These are phyloP conservation scores for Piedraia hortae DNA, from an alignment of 2,329 filamentous ascomycete genomes.

Conservation along the genomic window DNA sequence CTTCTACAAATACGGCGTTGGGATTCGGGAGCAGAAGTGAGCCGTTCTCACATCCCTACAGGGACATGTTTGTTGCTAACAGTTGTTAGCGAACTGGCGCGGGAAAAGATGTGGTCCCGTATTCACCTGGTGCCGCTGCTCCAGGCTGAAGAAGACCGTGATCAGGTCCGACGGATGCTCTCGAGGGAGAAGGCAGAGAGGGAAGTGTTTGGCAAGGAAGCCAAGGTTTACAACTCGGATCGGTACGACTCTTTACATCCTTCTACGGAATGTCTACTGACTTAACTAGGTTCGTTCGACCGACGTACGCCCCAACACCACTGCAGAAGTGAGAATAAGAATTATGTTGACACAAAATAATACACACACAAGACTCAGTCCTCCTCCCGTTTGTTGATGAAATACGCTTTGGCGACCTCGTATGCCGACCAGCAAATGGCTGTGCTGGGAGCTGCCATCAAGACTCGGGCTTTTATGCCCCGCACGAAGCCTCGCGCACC, in stretches of 20 bases:
- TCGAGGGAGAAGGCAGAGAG: constrained; percentile 79
- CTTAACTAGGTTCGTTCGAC: constrained; percentile 41
- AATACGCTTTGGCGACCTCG: constrained; percentile 41
- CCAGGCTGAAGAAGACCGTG: constrained; percentile 88
- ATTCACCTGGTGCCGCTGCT: constrained; percentile 84
- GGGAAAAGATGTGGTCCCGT: constrained; percentile 95
- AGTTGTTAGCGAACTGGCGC: constrained; percentile 63
- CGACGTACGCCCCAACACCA: constrained; percentile 50
- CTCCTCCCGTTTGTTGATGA: no score
- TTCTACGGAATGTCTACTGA: constrained; percentile 2
- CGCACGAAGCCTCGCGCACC: constrained; percentile 77
- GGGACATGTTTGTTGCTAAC: no score
- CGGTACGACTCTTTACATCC: constrained; percentile 28
- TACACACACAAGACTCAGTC: not conserved
- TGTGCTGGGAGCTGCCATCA: constrained; percentile 94
- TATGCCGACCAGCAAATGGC: constrained; percentile 92
- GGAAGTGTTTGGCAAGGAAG: constrained; percentile 60
- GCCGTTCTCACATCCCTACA: no score
- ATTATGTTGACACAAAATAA: constrained; percentile 30
- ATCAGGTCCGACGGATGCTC: constrained; percentile 63
- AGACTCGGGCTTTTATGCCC: constrained; percentile 65
- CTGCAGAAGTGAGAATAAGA: no score
- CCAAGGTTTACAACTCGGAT: constrained; percentile 66
- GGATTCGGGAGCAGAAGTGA: constrained; percentile 77
- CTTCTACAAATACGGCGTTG: constrained; percentile 62